Percentiles rank a stretch among this genome's conserved stretches.
Evolutionary conservation across 768 basidiomycete genomes (phyloP).

Genomic region (Macrolepiota fuliginosa): DNA sequence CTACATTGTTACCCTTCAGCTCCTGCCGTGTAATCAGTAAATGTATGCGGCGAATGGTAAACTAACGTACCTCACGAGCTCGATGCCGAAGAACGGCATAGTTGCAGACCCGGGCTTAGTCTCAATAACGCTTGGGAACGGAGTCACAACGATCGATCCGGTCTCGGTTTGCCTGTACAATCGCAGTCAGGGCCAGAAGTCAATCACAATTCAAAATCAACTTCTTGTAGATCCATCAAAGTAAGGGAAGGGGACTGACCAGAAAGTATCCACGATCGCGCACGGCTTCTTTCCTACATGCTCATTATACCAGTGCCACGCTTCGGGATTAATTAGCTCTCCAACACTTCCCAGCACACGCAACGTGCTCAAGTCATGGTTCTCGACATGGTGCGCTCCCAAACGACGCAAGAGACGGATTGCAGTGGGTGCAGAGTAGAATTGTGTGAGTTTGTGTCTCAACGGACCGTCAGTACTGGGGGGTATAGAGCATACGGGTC

Average conservation of each 20-base stretch:
- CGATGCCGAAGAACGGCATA: conserved; percentile 96
- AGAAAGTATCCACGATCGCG: conserved; percentile 93
- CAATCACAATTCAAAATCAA: conserved; percentile 11
- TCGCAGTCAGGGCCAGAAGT: neutral
- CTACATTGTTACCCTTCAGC: conserved; percentile 77
- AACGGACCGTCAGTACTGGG: conserved; percentile 96
- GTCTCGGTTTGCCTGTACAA: conserved; percentile 99
- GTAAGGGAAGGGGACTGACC: conserved; percentile 36
- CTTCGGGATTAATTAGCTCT: conserved; percentile 98
- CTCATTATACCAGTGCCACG: conserved; percentile 99
- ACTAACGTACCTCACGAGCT: conserved; percentile 57
- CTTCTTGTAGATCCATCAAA: conserved; percentile 12
- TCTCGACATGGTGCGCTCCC: conserved; percentile 82
- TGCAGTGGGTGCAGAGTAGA: conserved; percentile 94
- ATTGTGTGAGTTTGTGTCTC: conserved; percentile 91
- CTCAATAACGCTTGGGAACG: conserved; percentile 93
- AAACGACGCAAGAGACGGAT: conserved; percentile 83
- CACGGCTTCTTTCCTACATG: conserved; percentile 86
- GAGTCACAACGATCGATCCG: conserved; percentile 91
- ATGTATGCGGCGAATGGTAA: neutral
- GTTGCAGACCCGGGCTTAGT: conserved; percentile 97
- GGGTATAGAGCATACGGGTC: conserved; percentile 97
- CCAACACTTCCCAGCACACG: conserved; percentile 92
- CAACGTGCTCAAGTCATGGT: conserved; percentile 76
- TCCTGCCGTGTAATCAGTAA: conserved; percentile 31